Evolutionary conservation across 1,139 yeast species (phyloP).

Genomic region (Geotrichum carabidarum): DNA sequence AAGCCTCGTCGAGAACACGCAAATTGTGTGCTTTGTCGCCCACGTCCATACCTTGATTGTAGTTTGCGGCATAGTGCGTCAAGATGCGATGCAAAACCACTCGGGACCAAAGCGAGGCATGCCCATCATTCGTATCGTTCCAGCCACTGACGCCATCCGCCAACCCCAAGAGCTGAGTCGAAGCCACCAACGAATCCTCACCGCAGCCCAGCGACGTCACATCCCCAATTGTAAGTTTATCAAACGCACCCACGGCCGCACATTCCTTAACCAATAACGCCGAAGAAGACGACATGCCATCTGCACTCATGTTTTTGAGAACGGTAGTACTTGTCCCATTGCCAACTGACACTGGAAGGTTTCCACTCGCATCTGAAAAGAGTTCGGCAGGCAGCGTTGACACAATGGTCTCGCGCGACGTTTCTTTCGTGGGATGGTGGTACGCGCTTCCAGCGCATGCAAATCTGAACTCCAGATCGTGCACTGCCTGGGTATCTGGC

Average conservation of each 20-base stretch:
- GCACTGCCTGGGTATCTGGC: background rate
- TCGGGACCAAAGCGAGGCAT: constrained; percentile 52
- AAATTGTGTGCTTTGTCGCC: background rate
- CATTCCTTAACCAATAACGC: background rate
- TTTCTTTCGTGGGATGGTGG: constrained; percentile 7
- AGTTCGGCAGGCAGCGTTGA: constrained; percentile 6
- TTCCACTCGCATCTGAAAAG: background rate
- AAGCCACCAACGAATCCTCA: constrained; percentile 58
- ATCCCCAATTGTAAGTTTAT: constrained; percentile 9
- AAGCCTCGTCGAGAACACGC: constrained; percentile 49
- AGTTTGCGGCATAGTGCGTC: constrained; percentile 27
- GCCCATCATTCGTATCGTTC: constrained; percentile 46
- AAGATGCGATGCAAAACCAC: constrained; percentile 45
- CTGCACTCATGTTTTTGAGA: background rate
- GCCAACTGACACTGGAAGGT: background rate
- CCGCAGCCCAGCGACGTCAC: constrained; percentile 34
- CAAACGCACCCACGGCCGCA: constrained; percentile 7
- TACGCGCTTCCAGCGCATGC: constrained; percentile 17
- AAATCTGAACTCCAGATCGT: constrained; percentile 5
- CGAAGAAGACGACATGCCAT: background rate
- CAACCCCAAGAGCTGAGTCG: constrained; percentile 52
- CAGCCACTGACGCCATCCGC: constrained; percentile 64
- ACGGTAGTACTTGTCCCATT: constrained; percentile 2
- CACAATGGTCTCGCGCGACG: constrained; percentile 8
- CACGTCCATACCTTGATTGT: background rate